Percentiles rank a stretch among this genome's conserved stretches.
These are phyloP conservation scores for Huntiella bhutanensis DNA, from an alignment of 2,329 filamentous ascomycete species.

Conservation along the genomic window DNA sequence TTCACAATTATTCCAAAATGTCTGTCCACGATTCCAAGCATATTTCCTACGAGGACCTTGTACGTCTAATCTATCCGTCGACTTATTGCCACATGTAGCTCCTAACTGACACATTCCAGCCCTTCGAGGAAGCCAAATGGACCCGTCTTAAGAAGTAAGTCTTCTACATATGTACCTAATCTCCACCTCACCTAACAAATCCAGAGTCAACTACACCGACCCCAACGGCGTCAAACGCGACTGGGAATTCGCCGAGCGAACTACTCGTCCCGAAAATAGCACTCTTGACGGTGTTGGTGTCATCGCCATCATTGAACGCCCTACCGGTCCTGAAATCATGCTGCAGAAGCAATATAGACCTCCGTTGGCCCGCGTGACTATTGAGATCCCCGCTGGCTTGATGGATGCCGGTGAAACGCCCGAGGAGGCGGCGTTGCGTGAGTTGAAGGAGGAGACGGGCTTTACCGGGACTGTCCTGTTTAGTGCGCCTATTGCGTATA, in stretches of 20 bases:
- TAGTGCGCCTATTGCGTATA: constrained; percentile 47
- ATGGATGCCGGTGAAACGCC: constrained; percentile 42
- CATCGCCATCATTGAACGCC: constrained; percentile 43
- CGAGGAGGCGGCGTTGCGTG: constrained; percentile 41
- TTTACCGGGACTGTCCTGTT: constrained; percentile 37
- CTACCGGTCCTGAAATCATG: constrained; percentile 34
- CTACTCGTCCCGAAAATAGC: constrained; percentile 40
- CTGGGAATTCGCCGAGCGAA: constrained; percentile 58
- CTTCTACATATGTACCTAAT: background rate
- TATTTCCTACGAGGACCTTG: constrained; percentile 10
- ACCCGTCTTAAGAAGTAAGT: constrained; percentile 37
- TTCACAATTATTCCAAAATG: constrained; percentile 3
- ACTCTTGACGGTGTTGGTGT: constrained; percentile 59
- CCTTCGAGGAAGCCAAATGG: constrained; percentile 37
- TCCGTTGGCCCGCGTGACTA: constrained; percentile 37
- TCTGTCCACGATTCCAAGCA: constrained; percentile 11
- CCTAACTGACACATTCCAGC: constrained; percentile 17
- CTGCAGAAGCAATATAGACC: constrained; percentile 51
- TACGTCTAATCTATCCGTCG: background rate
- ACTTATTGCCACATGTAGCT: background rate
- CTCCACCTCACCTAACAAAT: background rate
- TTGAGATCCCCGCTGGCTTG: constrained; percentile 47
- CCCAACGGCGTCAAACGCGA: constrained; percentile 36
- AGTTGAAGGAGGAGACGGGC: constrained; percentile 48
- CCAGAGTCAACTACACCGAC: constrained; percentile 44